phyloP scores from a whole-genome alignment of 257 asterid genomes.

The Oldenlandia corymbosa region DNA sequence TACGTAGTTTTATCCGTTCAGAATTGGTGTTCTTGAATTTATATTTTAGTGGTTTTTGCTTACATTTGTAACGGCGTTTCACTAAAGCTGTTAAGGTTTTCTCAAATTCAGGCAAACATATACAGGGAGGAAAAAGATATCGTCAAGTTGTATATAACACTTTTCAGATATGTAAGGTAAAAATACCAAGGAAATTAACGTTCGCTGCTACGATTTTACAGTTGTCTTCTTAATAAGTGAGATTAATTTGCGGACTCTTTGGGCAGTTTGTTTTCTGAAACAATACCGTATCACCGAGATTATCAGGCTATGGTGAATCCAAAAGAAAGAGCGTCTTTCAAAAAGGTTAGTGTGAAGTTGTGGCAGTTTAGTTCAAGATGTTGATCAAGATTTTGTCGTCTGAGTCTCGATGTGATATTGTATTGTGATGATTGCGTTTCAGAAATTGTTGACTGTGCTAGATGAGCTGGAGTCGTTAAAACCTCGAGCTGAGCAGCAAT shows the following conservation, averaged over 20 bases:
- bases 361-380: background rate
- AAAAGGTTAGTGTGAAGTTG: slow-evolving; percentile 42
- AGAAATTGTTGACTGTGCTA: slow-evolving; percentile 57
- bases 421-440: slow-evolving; percentile 6
- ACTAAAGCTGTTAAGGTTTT: background rate
- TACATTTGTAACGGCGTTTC: background rate
- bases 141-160: slow-evolving; percentile 68
- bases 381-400: slow-evolving; percentile 2
- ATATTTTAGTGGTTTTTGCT: background rate
- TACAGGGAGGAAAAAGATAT: slow-evolving; percentile 70
- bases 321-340: slow-evolving; percentile 43
- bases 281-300: slow-evolving; percentile 77
- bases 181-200: too few species aligned
- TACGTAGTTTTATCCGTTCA: background rate
- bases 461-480: slow-evolving; percentile 78
- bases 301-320: slow-evolving; percentile 41
- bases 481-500: slow-evolving; percentile 50
- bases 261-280: slow-evolving; percentile 85
- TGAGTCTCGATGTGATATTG: background rate
- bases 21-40: too few species aligned
- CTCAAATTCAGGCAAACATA: slow-evolving; percentile 55
- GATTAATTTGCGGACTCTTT: slow-evolving; percentile 17
- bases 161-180: slow-evolving; percentile 80
- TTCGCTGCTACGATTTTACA: too few species aligned
- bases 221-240: slow-evolving; percentile 23